phyloP scores from a whole-genome alignment of 2,329 filamentous ascomycete genomes.

The Calonectria pauciramosa region DNA sequence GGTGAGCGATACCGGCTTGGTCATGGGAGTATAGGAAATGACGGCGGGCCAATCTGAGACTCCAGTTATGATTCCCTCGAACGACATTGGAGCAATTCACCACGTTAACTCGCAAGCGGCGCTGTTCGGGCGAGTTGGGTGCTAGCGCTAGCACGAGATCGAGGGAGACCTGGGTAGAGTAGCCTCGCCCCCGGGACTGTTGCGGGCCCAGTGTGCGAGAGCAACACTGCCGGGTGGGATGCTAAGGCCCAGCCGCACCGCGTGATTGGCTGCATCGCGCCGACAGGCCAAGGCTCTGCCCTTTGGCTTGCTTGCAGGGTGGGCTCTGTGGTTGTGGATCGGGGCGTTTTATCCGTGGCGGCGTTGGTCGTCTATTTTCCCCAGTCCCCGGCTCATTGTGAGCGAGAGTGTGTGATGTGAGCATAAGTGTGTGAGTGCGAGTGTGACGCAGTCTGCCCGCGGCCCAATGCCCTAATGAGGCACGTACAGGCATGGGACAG shows the following conservation, averaged over 20 bases:
- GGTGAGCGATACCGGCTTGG: slow-evolving; percentile 39
- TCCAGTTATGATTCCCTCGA: slow-evolving; percentile 38
- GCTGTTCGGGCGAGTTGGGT: slow-evolving; percentile 29
- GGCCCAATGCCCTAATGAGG: slow-evolving; percentile 45
- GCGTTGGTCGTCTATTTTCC: slow-evolving; percentile 28
- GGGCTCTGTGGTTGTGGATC: slow-evolving; percentile 38
- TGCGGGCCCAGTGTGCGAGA: slow-evolving; percentile 26
- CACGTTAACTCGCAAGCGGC: slow-evolving; percentile 31
- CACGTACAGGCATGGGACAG: slow-evolving; percentile 36
- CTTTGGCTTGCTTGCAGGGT: slow-evolving; percentile 39
- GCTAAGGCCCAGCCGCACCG: slow-evolving; percentile 32
- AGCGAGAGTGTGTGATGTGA: slow-evolving; percentile 29
- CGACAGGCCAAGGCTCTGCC: slow-evolving; percentile 38
- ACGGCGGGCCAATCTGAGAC: slow-evolving; percentile 33
- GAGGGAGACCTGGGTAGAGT: slow-evolving; percentile 29
- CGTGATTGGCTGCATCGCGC: slow-evolving; percentile 35
- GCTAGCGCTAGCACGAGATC: slow-evolving; percentile 33
- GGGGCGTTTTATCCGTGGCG: slow-evolving; percentile 39
- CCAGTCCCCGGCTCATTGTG: slow-evolving; percentile 31
- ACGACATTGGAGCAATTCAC: slow-evolving; percentile 29
- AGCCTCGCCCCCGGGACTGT: slow-evolving; percentile 37
- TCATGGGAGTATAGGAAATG: slow-evolving; percentile 29
- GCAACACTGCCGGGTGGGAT: slow-evolving; percentile 38
- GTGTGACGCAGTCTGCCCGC: slow-evolving; percentile 43
- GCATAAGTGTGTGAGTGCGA: slow-evolving; percentile 27